Percentiles rank a stretch among this genome's conserved stretches.
These are phyloP conservation scores for Saturnispora halmiae DNA, from an alignment of 805 yeast genomes.

Conservation along the genomic window DNA sequence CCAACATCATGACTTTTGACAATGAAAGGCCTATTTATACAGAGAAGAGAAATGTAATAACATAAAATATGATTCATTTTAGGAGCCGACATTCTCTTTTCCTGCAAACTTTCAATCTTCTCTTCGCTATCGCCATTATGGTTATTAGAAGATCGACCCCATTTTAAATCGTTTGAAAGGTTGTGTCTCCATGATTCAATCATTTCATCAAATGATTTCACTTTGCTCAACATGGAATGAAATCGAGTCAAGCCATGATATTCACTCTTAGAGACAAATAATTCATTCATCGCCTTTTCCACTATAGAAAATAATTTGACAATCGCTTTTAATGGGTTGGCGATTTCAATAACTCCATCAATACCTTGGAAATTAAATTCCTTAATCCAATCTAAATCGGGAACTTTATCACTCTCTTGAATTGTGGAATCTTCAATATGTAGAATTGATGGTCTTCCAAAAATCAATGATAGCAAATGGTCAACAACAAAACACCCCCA, in stretches of 20 bases:
- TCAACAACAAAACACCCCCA: constrained; percentile 65
- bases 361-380: constrained; percentile 38
- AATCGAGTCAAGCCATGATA: background rate
- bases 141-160: constrained; percentile 28
- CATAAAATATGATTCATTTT: constrained; percentile 44
- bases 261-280: constrained; percentile 25
- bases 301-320: constrained; percentile 36
- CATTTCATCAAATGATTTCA: constrained; percentile 7
- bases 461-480: constrained; percentile 48
- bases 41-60: constrained; percentile 49
- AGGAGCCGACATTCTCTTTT: constrained; percentile 42
- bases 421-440: constrained; percentile 51
- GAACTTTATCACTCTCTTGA: constrained; percentile 49
- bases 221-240: background rate
- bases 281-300: constrained; percentile 37
- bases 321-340: constrained; percentile 36
- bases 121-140: constrained; percentile 18
- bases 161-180: constrained; percentile 40
- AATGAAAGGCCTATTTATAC: constrained; percentile 50
- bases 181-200: constrained; percentile 37
- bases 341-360: constrained; percentile 28
- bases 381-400: constrained; percentile 55
- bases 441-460: constrained; percentile 50
- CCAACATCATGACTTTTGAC: background rate
- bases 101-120: constrained; percentile 22